Evolutionary conservation across 2,329 filamentous ascomycete genomes (phyloP).

Genomic region (Cercospora citrullina): DNA sequence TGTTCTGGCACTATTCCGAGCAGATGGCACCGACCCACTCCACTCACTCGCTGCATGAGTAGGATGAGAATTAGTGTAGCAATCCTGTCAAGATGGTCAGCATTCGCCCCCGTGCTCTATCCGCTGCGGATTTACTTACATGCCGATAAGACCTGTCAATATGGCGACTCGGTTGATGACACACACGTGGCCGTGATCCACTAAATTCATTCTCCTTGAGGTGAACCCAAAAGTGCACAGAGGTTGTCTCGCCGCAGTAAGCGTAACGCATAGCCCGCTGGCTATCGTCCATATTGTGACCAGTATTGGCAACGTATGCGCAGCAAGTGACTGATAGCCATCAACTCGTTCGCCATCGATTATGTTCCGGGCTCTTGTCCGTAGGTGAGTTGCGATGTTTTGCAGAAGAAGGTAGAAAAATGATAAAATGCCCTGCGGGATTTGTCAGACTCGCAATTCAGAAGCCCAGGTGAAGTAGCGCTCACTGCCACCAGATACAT

Average conservation of each 20-base stretch:
- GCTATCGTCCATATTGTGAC: conserved; percentile 32
- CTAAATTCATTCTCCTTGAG: background rate
- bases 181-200: conserved; percentile 29
- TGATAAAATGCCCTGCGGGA: conserved; percentile 24
- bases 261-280: conserved; percentile 29
- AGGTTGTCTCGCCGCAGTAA: conserved; percentile 29
- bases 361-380: conserved; percentile 19
- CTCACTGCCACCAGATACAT: conserved; percentile 28
- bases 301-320: conserved; percentile 23
- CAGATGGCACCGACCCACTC: conserved; percentile 31
- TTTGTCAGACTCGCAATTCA: conserved; percentile 3
- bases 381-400: conserved; percentile 23
- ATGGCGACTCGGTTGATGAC: conserved; percentile 32
- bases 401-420: conserved; percentile 26
- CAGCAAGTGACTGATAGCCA: conserved; percentile 23
- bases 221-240: conserved; percentile 20
- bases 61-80: conserved; percentile 29
- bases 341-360: conserved; percentile 23
- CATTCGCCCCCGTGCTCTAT: conserved; percentile 5
- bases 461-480: background rate
- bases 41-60: conserved; percentile 29
- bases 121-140: conserved; percentile 26
- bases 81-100: conserved; percentile 19
- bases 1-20: conserved; percentile 29
- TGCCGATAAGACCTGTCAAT: conserved; percentile 27